Conservation (phyloP, 2,329 filamentous ascomycete species). For the Cordyceps javanica region DNA sequence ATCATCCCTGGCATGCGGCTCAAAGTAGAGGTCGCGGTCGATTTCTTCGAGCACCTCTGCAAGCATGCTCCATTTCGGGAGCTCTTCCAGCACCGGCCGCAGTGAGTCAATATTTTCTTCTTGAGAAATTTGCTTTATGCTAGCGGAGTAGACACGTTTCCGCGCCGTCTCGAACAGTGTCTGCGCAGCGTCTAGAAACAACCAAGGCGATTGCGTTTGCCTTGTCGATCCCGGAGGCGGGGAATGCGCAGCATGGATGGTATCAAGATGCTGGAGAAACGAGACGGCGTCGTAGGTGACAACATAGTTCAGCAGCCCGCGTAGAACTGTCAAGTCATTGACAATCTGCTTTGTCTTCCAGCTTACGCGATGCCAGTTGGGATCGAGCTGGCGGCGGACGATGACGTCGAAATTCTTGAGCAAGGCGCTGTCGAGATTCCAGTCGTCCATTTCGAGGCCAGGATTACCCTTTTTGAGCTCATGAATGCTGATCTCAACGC, state of each 20-base stretch:
- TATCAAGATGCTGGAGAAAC: slow-evolving; percentile 90
- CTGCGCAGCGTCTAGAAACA: slow-evolving; percentile 91
- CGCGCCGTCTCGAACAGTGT: slow-evolving; percentile 90
- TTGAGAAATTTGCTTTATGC: slow-evolving; percentile 45
- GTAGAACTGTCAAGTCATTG: slow-evolving; percentile 75
- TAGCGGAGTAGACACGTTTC: slow-evolving; percentile 75
- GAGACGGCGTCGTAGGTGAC: slow-evolving; percentile 84
- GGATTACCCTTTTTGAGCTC: slow-evolving; percentile 89
- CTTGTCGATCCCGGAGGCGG: slow-evolving; percentile 81
- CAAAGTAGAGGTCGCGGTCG: slow-evolving; percentile 81
- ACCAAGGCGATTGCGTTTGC: slow-evolving; percentile 89
- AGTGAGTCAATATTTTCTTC: slow-evolving; percentile 54
- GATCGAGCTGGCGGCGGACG: slow-evolving; percentile 83
- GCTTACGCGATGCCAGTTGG: slow-evolving; percentile 94
- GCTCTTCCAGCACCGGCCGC: slow-evolving; percentile 79
- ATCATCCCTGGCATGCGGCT: slow-evolving; percentile 67
- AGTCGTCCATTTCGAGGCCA: slow-evolving; percentile 91
- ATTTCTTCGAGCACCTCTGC: slow-evolving; percentile 93
- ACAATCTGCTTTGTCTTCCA: slow-evolving; percentile 95
- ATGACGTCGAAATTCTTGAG: slow-evolving; percentile 89
- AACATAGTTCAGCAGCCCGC: slow-evolving; percentile 74
- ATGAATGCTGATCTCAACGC: slow-evolving; percentile 88
- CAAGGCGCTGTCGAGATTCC: slow-evolving; percentile 89
- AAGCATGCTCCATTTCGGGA: slow-evolving; percentile 87
- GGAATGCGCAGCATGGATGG: slow-evolving; percentile 83